phyloP scores from a whole-genome alignment of 108 stramenopile species.

The Poteriospumella lacustris region DNA sequence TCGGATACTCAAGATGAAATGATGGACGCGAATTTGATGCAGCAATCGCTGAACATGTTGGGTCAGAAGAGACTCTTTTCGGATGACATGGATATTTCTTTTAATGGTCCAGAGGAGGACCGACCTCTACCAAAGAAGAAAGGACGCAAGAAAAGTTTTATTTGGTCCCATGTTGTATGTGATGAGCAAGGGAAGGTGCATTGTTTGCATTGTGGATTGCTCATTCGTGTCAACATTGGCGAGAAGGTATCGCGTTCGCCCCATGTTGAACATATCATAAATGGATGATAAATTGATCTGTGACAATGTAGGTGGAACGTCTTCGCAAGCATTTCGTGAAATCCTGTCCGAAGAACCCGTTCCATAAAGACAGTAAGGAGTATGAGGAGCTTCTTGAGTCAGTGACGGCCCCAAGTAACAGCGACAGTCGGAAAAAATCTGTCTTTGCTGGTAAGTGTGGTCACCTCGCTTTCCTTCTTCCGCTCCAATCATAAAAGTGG shows the following conservation, averaged over 20 bases:
- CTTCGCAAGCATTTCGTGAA: neutral
- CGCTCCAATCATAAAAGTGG: neutral
- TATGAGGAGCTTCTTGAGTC: neutral
- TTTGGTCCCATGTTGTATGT: neutral
- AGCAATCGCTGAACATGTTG: too few relatives aligned
- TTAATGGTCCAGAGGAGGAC: too few relatives aligned
- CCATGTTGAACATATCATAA: too few relatives aligned
- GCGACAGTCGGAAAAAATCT: neutral
- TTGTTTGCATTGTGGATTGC: neutral
- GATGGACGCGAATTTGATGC: too few relatives aligned
- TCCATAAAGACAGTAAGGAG: neutral
- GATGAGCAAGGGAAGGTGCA: neutral
- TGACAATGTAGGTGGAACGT: neutral
- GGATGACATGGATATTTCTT: too few relatives aligned
- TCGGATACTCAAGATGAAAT: too few relatives aligned
- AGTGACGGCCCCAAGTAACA: neutral
- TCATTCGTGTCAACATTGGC: neutral
- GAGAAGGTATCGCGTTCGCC: neutral
- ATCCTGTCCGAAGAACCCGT: neutral
- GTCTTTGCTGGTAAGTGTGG: neutral
- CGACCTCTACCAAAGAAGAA: neutral
- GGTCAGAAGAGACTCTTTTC: too few relatives aligned
- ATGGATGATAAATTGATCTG: too few relatives aligned
- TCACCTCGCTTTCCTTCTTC: neutral
- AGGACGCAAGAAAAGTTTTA: neutral